Conservation (phyloP, 306 rosid species). For the Prosopis cineraria region DNA sequence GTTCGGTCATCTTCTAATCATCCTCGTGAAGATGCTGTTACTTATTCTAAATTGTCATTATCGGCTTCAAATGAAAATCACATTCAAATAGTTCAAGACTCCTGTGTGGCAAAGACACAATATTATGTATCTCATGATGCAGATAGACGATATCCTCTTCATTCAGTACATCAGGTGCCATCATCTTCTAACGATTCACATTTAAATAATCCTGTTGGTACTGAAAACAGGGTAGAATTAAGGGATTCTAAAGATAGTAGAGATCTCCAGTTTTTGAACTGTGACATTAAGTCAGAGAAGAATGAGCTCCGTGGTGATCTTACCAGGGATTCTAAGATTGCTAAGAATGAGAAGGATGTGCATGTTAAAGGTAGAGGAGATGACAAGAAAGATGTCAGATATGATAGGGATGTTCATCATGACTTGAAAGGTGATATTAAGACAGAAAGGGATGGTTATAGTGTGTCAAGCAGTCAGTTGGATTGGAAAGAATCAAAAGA, state of each 20-base stretch:
- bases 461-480: slow-evolving; percentile 46
- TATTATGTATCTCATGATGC: slow-evolving; percentile 70
- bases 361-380: slow-evolving; percentile 65
- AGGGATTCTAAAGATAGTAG: slow-evolving; percentile 74
- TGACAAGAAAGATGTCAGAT: slow-evolving; percentile 66
- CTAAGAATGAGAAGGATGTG: slow-evolving; percentile 74
- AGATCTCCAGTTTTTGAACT: slow-evolving; percentile 71
- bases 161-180: slow-evolving; percentile 49
- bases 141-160: slow-evolving; percentile 76
- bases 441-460: slow-evolving; percentile 65
- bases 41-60: slow-evolving; percentile 58
- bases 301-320: slow-evolving; percentile 54
- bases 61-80: slow-evolving; percentile 62
- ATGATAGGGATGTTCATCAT: slow-evolving; percentile 64
- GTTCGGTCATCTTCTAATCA: slow-evolving; percentile 73
- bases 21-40: slow-evolving; percentile 64
- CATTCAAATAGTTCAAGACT: slow-evolving; percentile 58
- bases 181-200: slow-evolving; percentile 59
- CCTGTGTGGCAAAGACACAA: slow-evolving; percentile 55
- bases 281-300: slow-evolving; percentile 70
- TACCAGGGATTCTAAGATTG: slow-evolving; percentile 65
- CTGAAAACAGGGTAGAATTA: slow-evolving; percentile 61
- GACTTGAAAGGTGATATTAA: slow-evolving; percentile 64
- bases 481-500: slow-evolving; percentile 87
- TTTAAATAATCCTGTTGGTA: slow-evolving; percentile 49